phyloP scores from a whole-genome alignment of 805 yeast species.

The Schwanniomyces polymorphus region DNA sequence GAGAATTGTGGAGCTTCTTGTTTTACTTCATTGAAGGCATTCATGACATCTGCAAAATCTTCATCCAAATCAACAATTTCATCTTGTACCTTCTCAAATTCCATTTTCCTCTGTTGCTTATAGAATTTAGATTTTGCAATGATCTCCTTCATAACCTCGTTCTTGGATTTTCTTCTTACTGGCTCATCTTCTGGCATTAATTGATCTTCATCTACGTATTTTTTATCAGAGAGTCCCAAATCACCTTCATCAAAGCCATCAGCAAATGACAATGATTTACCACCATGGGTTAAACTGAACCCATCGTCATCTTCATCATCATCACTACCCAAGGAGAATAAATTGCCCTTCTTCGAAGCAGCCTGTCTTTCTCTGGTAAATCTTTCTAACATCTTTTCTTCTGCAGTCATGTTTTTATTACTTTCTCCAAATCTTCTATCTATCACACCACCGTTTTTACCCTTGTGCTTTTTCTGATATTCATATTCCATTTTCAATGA shows the following conservation, averaged over 20 bases:
- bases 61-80: constrained; percentile 70
- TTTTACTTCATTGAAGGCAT: constrained; percentile 39
- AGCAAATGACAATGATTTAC: constrained; percentile 62
- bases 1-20: constrained; percentile 20
- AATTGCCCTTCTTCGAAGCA: constrained; percentile 53
- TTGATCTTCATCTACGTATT: constrained; percentile 40
- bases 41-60: constrained; percentile 68
- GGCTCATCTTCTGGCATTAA: constrained; percentile 31
- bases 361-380: constrained; percentile 85
- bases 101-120: constrained; percentile 71
- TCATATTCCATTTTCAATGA: constrained; percentile 61
- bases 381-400: constrained; percentile 93
- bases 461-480: constrained; percentile 58
- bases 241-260: constrained; percentile 46
- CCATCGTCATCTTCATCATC: constrained; percentile 61
- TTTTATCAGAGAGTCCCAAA: constrained; percentile 21
- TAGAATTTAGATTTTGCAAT: constrained; percentile 80
- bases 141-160: constrained; percentile 83
- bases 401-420: constrained; percentile 66
- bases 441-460: constrained; percentile 72
- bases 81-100: constrained; percentile 58
- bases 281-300: constrained; percentile 72
- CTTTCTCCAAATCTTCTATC: constrained; percentile 94
- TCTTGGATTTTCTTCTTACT: constrained; percentile 69
- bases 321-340: constrained; percentile 60